Evolutionary conservation across 306 rosid species (phyloP).

Genomic region (Rosa persica): DNA sequence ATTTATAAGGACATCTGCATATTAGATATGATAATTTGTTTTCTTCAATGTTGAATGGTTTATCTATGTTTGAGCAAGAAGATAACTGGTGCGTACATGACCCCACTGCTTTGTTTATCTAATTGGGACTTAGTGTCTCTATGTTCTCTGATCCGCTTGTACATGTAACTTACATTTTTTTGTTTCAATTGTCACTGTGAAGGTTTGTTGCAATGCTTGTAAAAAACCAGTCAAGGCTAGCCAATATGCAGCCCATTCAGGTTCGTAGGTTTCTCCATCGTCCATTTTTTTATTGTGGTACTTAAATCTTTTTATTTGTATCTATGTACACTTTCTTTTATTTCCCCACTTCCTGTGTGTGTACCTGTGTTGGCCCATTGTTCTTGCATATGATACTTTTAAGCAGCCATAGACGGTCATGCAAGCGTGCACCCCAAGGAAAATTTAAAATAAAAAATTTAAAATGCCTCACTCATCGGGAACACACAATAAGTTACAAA

Average conservation of each 20-base stretch:
- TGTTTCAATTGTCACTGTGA: slow-evolving; percentile 33
- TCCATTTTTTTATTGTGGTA: not conserved
- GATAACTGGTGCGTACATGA: not conserved
- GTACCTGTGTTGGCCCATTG: not conserved
- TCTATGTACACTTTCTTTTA: not conserved
- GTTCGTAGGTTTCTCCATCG: slow-evolving; percentile 38
- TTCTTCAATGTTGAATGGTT: not conserved
- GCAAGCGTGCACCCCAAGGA: not conserved
- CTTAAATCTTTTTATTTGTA: not conserved
- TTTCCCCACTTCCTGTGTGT: not conserved
- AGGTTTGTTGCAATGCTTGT: slow-evolving; percentile 94
- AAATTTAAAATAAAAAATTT: not conserved
- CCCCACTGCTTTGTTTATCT: not conserved
- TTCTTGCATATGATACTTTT: not conserved
- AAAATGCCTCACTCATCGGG: not conserved
- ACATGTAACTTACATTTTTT: slow-evolving; percentile 30
- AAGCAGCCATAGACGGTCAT: not conserved
- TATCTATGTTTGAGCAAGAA: slow-evolving; percentile 9
- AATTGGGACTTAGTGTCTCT: not conserved
- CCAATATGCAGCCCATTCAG: slow-evolving; percentile 83
- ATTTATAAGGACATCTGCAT: not conserved
- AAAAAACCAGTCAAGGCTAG: slow-evolving; percentile 88
- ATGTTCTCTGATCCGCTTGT: slow-evolving; percentile 21
- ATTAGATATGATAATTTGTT: not conserved
- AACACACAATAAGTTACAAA: not conserved